phyloP scores from a whole-genome alignment of 2,329 filamentous ascomycete species.

The Lasiodiplodia citricola region DNA sequence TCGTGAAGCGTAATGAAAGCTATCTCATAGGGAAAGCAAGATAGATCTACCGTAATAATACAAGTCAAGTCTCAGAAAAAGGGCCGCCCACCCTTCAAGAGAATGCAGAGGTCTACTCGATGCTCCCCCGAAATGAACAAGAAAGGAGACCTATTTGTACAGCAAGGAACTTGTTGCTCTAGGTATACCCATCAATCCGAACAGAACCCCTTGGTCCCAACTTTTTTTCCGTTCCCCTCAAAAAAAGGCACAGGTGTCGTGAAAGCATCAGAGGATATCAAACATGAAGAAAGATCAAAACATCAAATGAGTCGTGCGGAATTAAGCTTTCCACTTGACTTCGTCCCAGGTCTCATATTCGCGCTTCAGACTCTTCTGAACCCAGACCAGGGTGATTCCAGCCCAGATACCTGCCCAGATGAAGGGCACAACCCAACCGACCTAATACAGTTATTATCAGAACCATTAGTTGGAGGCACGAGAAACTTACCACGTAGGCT shows the following conservation, averaged over 20 bases:
- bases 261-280: constrained; percentile 18
- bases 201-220: not conserved
- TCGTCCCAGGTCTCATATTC: constrained; percentile 45
- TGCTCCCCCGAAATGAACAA: not conserved
- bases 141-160: not conserved
- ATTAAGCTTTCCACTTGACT: constrained; percentile 45
- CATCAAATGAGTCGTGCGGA: not conserved
- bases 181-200: not conserved
- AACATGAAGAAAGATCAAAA: not conserved
- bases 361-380: constrained; percentile 43
- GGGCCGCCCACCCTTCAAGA: not conserved
- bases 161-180: not conserved
- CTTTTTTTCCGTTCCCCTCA: not conserved
- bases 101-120: not conserved
- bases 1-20: not conserved
- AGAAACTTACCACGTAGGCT: constrained; percentile 52
- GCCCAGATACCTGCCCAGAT: constrained; percentile 57
- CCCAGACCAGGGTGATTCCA: constrained; percentile 52
- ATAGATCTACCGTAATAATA: not conserved
- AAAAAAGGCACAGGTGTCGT: constrained; percentile 14
- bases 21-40: not conserved
- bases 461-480: not conserved
- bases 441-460: constrained; percentile 31
- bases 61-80: not conserved
- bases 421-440: constrained; percentile 57